phyloP scores from a whole-genome alignment of 345 rosid species.

The Boechera retrofracta region DNA sequence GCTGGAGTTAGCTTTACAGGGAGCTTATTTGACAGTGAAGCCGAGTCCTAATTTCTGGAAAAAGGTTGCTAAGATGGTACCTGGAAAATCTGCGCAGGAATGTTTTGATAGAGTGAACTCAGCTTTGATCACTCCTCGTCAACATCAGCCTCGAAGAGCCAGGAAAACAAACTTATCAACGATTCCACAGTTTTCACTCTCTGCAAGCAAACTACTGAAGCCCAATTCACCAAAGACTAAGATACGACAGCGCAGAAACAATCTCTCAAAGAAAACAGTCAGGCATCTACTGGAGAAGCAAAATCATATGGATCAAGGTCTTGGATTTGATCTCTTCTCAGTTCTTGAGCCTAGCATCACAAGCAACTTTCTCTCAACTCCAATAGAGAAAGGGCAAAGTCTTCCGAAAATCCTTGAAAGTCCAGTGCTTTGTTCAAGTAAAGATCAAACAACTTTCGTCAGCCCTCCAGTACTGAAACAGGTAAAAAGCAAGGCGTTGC shows the following conservation, averaged over 20 bases:
- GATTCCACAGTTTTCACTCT: slow-evolving; percentile 56
- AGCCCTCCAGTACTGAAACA: slow-evolving; percentile 75
- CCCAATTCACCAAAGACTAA: slow-evolving; percentile 48
- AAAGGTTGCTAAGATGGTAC: slow-evolving; percentile 80
- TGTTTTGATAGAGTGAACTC: slow-evolving; percentile 80
- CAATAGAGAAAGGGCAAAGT: slow-evolving; percentile 51
- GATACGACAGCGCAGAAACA: slow-evolving; percentile 47
- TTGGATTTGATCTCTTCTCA: slow-evolving; percentile 71
- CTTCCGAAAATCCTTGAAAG: slow-evolving; percentile 50
- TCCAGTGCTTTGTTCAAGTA: slow-evolving; percentile 52
- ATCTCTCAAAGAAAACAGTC: slow-evolving; percentile 55
- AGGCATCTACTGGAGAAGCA: slow-evolving; percentile 72
- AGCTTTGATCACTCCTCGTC: slow-evolving; percentile 64
- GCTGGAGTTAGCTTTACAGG: slow-evolving; percentile 71
- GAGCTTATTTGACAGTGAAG: slow-evolving; percentile 72
- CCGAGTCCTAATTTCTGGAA: slow-evolving; percentile 86
- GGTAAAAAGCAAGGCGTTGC: slow-evolving; percentile 69
- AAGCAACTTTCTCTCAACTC: slow-evolving; percentile 54
- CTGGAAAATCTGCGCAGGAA: slow-evolving; percentile 83
- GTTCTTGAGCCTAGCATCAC: slow-evolving; percentile 63
- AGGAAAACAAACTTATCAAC: slow-evolving; percentile 50
- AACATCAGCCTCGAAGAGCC: slow-evolving; percentile 59
- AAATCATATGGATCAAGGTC: slow-evolving; percentile 48
- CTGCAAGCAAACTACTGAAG: slow-evolving; percentile 74
- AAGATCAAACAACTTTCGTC: slow-evolving; percentile 40